A percentile compares a stretch with the other conserved stretches of the same genome.
These are phyloP conservation scores for Esteya vermicola DNA, from an alignment of 2,329 filamentous ascomycete species.

Conservation along the genomic window DNA sequence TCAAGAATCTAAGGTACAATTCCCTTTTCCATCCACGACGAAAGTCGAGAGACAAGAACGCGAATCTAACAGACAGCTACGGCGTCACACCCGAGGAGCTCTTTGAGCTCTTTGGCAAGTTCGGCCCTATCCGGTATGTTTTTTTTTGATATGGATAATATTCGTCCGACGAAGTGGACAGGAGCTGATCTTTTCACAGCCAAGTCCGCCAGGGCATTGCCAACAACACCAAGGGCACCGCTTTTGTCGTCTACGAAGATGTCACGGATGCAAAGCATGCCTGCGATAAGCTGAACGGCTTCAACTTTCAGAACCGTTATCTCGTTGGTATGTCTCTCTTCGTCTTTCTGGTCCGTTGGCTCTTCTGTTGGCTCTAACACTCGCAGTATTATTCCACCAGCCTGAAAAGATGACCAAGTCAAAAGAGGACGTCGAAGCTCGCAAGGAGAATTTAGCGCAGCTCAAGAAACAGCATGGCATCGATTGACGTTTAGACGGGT, in stretches of 20 bases:
- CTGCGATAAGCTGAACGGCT: constrained; percentile 98
- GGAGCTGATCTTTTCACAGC: too few relatives aligned
- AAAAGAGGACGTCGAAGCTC: constrained; percentile 85
- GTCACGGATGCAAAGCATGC: constrained; percentile 97
- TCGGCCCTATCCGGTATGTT: constrained; percentile 80
- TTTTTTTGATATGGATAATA: too few relatives aligned
- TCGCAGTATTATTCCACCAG: constrained; percentile 52
- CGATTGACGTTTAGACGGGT: constrained; percentile 80
- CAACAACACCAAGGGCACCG: constrained; percentile 93
- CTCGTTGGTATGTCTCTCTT: constrained; percentile 91
- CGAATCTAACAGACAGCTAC: constrained; percentile 52
- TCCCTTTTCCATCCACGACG: constrained; percentile 10
- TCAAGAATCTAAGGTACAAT: constrained; percentile 93
- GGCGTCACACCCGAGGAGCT: constrained; percentile 97
- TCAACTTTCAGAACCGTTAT: constrained; percentile 99
- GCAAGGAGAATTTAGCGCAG: constrained; percentile 94
- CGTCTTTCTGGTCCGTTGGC: too few relatives aligned
- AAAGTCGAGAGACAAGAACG: not conserved
- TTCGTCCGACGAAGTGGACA: too few relatives aligned
- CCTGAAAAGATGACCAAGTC: constrained; percentile 60
- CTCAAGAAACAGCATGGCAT: constrained; percentile 97
- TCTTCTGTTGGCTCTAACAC: too few relatives aligned
- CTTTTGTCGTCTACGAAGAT: constrained; percentile 99
- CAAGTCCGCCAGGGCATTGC: constrained; percentile 98
- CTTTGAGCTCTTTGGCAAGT: constrained; percentile 97